Evolutionary conservation across 23 red algal genomes (phyloP), one percentile per base, ranked within the genome.

Genomic region (Agarophyton chilense): DNA sequence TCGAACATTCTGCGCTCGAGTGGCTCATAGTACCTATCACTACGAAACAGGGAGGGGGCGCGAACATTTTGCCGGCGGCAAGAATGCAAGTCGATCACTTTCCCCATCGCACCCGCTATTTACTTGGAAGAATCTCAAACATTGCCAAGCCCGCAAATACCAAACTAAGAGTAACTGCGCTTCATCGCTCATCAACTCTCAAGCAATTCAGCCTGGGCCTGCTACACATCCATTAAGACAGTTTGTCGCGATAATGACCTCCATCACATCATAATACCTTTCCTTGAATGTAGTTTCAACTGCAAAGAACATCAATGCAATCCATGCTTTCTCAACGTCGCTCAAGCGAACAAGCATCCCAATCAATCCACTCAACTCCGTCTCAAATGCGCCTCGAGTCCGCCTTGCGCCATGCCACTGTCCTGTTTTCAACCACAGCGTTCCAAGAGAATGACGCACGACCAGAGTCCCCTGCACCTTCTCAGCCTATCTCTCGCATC

Each of bases 301-400:
- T 65, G 60, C 31, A 36, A 9, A 65, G 7, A 35, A 13, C 60
- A 35, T 32, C 51, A 25, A 41, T 80, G 21, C 46, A 50, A 80
- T 39, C 35, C 18, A 89, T 89, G 85, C 85, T 89, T 58, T 89
- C 85, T 49, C 85, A 71, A 56, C 85, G 85, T 64, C 85, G 85
- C 52, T 89, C 85, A 45, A 77, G 67, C 49, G 85, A 89, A 54
- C 85, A 72, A 77, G 71, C 71, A 34, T 60, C 73, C 21, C 82
- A 54, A 68, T 57, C 62, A 21, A 10, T 57, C 22, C 41, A 50
- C 32, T 58, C 42, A 50, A 64, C 68, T 47, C 85, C 85, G 31
- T 77, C 66, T 29, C 85, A 57, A 16, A 28, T 57, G 52, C 85
- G 85, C 35, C 73, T 89, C 38, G 71, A 74, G 51, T 45, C 68